A percentile compares a stretch with the other conserved stretches of the same genome.
Evolutionary conservation across 2,329 filamentous ascomycete genomes (phyloP).

Genomic region (Sporothrix phasma): DNA sequence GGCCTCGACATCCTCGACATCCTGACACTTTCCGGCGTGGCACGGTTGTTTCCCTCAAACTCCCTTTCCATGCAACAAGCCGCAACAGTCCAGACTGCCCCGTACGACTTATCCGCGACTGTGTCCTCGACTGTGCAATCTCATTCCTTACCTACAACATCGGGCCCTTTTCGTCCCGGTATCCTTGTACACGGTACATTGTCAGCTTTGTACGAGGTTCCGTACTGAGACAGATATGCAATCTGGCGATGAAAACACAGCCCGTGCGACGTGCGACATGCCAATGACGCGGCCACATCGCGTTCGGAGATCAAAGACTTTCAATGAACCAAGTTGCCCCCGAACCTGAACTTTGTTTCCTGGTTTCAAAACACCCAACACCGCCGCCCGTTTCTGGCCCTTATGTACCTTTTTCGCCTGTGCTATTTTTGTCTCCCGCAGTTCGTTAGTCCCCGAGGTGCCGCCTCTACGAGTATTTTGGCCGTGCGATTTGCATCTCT

Average conservation of each 20-base stretch:
- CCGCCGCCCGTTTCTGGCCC: background rate
- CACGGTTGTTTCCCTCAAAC: background rate
- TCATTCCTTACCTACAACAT: background rate
- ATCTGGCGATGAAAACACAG: background rate
- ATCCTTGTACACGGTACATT: background rate
- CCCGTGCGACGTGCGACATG: background rate
- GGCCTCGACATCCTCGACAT: too few relatives aligned
- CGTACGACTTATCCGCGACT: background rate
- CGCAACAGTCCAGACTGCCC: background rate
- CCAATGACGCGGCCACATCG: background rate
- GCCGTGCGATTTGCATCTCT: too few relatives aligned
- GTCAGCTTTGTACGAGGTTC: background rate
- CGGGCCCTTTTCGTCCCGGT: too few relatives aligned
- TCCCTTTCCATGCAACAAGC: background rate
- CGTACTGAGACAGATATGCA: too few relatives aligned
- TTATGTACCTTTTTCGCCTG: background rate
- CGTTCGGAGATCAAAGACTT: background rate
- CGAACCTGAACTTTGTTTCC: too few relatives aligned
- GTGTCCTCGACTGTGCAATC: background rate
- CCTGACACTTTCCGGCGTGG: background rate
- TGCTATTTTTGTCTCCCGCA: background rate
- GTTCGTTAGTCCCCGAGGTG: too few relatives aligned
- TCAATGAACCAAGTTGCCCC: too few relatives aligned
- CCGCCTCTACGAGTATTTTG: too few relatives aligned
- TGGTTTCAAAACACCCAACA: constrained; percentile 1